Base-by-base conservation (phyloP, 805 yeast genomes). In the Grigorovia yakushimaensis region DNA sequence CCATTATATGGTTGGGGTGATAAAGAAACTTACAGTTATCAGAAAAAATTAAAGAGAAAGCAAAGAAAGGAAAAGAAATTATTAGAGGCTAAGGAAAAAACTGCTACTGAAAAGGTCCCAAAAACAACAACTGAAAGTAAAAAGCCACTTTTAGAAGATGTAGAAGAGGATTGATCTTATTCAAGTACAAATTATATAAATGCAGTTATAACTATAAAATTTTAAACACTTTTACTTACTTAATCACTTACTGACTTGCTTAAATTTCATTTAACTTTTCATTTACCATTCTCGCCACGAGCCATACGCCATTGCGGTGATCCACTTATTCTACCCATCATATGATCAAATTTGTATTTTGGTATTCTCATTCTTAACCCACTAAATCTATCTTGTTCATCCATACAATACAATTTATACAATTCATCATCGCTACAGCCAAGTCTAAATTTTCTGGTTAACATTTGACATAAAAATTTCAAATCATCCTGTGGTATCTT, bases 1-100 rank as follows among this genome's bases (percentile, higher is more conserved):
- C 98, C 98, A 4, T 55, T 82, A n/a, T 93, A 84, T 61, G 93
- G 81, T 3, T 88, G 88, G 85, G 87, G 82, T 54, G 83, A 74
- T 36, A 56, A 53, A 22, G 64, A 64, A 15, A 58, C 62, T 41
- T 65, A 65, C 46, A 53, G 62, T 43, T 56, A 57, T 47, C 49
- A 61, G 30, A 63, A 65, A 50, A 63, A 64, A 48, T 39, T 56
- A 52, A 61, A 61, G 48, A 62, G 60, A 51, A 58, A 64, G 52
- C 59, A 54, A 48, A 61, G 54, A 47, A 55, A 51, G 43, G 57
- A 52, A 27, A 54, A 58, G 47, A 59, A 27, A 19, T 33, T 33
- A 15, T 13, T 15, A 17, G 23, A 27, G 27, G 23, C 37, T 13
- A 33, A 41, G 43, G 13, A 41, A 11, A 18, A 43, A n/a, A 35